Conservation (phyloP, 2,329 filamentous ascomycete genomes). For the Bertia moriformis region DNA sequence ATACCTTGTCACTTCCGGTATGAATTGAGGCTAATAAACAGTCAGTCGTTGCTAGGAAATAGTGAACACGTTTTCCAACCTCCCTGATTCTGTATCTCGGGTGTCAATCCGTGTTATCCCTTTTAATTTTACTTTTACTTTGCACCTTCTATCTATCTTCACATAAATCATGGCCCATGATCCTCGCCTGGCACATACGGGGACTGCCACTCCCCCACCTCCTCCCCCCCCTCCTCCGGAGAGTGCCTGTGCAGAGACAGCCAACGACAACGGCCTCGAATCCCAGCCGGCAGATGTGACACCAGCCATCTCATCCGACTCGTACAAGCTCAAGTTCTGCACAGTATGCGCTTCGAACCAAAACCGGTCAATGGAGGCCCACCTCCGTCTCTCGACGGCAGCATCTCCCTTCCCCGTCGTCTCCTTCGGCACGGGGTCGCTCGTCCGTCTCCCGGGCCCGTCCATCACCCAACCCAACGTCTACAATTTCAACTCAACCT, state of each 20-base stretch:
- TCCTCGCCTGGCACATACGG: not conserved
- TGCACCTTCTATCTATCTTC: too few relatives aligned
- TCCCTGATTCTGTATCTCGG: not conserved
- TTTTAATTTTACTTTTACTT: too few relatives aligned
- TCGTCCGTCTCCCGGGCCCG: constrained; percentile 83
- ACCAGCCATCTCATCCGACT: not conserved
- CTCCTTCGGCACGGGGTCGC: constrained; percentile 89
- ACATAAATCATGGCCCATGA: constrained; percentile 1
- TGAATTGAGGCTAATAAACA: not conserved
- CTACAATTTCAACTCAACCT: constrained; percentile 94
- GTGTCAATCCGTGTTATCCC: too few relatives aligned
- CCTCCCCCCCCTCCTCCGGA: not conserved
- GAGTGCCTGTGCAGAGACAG: not conserved
- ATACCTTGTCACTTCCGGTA: constrained; percentile 3
- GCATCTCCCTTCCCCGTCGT: constrained; percentile 85
- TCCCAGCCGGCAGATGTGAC: not conserved
- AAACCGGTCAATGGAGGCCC: constrained; percentile 78
- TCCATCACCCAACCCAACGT: constrained; percentile 89
- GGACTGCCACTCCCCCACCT: not conserved
- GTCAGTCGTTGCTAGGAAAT: not conserved
- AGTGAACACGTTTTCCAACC: not conserved
- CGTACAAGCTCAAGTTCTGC: not conserved
- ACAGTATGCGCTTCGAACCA: not conserved
- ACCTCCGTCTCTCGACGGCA: constrained; percentile 60
- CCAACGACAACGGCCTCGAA: too few relatives aligned